Evolutionary conservation across 306 rosid genomes (phyloP).

Genomic region (Ochetophila trinervis): DNA sequence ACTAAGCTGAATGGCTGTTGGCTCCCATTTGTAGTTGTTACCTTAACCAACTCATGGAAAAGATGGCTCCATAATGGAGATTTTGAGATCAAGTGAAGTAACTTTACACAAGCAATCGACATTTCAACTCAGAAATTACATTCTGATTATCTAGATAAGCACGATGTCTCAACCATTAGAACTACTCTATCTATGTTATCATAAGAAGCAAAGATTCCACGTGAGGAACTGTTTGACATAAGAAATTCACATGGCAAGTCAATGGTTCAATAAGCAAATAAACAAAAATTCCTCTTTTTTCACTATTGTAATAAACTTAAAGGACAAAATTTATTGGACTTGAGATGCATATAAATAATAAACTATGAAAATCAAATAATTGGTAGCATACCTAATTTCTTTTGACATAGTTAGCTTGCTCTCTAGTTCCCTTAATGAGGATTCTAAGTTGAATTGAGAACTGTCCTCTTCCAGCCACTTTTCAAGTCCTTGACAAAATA

Average conservation of each 20-base stretch:
- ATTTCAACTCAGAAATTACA: too few relatives aligned
- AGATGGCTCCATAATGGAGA: too few relatives aligned
- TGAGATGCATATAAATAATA: not conserved
- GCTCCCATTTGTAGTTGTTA: too few relatives aligned
- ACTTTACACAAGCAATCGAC: too few relatives aligned
- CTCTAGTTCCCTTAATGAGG: constrained; percentile 26
- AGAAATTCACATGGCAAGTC: constrained; percentile 13
- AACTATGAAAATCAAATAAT: constrained; percentile 11
- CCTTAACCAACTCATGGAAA: too few relatives aligned
- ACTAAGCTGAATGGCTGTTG: too few relatives aligned
- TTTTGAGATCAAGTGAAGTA: too few relatives aligned
- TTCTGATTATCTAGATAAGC: too few relatives aligned
- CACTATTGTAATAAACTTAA: not conserved
- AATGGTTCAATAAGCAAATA: not conserved
- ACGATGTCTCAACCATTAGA: too few relatives aligned
- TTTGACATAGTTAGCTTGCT: constrained; percentile 26
- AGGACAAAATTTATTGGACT: constrained; percentile 4
- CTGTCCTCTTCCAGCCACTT: constrained; percentile 50
- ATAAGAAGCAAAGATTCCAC: too few relatives aligned
- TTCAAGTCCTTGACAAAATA: constrained; percentile 56
- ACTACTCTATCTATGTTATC: too few relatives aligned
- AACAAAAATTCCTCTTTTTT: constrained; percentile 10
- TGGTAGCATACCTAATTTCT: constrained; percentile 47
- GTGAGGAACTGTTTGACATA: too few relatives aligned
- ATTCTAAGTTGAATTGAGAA: constrained; percentile 24